Conservation (phyloP, 1,284 basidiomycete genomes). For the Cerioporus squamosus region DNA sequence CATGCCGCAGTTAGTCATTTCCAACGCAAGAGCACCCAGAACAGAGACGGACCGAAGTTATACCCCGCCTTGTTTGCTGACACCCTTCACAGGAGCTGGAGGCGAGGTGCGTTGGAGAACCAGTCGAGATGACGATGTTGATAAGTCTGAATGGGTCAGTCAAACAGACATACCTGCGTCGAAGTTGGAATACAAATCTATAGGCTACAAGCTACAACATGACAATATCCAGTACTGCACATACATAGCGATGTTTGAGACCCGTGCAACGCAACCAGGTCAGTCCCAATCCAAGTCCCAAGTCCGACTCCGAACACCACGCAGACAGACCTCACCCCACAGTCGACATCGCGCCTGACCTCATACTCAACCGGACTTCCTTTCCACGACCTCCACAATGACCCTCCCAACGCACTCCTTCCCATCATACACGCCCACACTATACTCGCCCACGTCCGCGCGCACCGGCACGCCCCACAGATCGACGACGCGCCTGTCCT, state of each 20-base stretch:
- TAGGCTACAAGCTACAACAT: too few species aligned
- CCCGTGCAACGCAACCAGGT: too few species aligned
- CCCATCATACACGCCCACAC: slow-evolving; percentile 58
- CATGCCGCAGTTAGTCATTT: too few species aligned
- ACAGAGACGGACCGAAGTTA: slow-evolving; percentile 44
- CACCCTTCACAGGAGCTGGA: slow-evolving; percentile 32
- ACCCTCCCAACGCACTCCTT: slow-evolving; percentile 59
- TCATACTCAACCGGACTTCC: slow-evolving; percentile 28
- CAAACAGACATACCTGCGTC: too few species aligned
- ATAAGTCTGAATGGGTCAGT: too few species aligned
- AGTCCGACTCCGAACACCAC: not conserved
- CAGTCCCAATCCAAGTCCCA: not conserved
- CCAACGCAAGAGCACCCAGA: not conserved
- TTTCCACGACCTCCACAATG: slow-evolving; percentile 61
- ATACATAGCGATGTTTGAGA: too few species aligned
- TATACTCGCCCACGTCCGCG: slow-evolving; percentile 58
- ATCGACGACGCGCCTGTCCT: slow-evolving; percentile 49
- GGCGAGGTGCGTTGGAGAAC: slow-evolving; percentile 51
- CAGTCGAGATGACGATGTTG: slow-evolving; percentile 34
- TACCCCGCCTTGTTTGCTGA: slow-evolving; percentile 48
- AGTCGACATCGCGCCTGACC: not conserved
- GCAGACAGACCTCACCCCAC: too few species aligned
- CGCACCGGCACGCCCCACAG: slow-evolving; percentile 58
- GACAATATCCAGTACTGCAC: too few species aligned
- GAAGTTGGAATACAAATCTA: too few species aligned